These are phyloP conservation scores for Cytidiella melzeri DNA, from an alignment of 768 basidiomycete genomes.

Conservation along the genomic window DNA sequence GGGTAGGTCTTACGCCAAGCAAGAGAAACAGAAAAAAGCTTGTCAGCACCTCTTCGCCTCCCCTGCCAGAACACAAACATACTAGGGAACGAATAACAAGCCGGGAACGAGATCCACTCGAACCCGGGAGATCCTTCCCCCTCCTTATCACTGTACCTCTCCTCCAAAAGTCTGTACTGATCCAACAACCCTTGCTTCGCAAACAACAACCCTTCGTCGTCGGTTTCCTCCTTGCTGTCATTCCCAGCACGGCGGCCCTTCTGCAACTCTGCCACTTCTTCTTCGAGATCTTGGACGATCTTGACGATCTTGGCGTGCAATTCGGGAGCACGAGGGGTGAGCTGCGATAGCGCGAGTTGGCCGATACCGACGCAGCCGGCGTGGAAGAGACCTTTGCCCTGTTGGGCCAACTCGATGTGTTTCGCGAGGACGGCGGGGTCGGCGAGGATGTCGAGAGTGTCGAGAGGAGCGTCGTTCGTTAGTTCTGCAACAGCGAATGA, in stretches of 20 bases:
- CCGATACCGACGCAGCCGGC: not conserved
- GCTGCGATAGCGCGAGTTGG: not conserved
- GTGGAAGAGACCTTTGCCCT: not conserved
- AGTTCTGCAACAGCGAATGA: conserved; percentile 7
- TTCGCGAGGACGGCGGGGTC: conserved; percentile 7
- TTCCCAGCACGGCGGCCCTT: too few species aligned
- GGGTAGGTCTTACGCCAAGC: conserved; percentile 15
- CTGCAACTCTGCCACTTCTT: conserved; percentile 1
- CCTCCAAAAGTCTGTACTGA: not conserved
- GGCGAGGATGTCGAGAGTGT: conserved; percentile 11
- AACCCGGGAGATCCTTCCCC: not conserved
- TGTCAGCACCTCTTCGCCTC: too few species aligned
- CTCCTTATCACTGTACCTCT: not conserved
- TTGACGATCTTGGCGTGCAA: not conserved
- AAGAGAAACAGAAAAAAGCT: too few species aligned
- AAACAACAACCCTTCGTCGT: not conserved
- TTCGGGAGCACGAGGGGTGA: not conserved
- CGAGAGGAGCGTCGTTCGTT: conserved; percentile 10
- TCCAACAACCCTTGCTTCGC: not conserved
- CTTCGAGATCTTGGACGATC: not conserved
- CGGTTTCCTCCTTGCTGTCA: not conserved
- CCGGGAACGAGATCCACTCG: not conserved
- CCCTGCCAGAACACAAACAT: not conserved
- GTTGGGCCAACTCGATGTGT: conserved; percentile 2
- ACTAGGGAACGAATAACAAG: not conserved